phyloP scores from a whole-genome alignment of 805 yeast genomes.

The Candida rishiriensis region DNA sequence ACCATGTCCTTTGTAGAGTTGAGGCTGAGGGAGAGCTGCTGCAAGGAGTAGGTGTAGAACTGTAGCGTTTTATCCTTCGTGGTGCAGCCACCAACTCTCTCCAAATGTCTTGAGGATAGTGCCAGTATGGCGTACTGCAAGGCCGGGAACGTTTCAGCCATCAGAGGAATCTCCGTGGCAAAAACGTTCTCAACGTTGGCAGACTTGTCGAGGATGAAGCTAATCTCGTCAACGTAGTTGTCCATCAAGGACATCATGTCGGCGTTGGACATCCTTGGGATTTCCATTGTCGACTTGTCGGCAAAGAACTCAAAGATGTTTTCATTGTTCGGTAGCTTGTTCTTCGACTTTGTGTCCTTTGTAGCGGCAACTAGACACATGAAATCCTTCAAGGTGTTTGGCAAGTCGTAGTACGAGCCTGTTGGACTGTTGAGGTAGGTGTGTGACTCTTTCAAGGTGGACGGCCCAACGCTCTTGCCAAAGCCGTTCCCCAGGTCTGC shows the following conservation, averaged over 20 bases:
- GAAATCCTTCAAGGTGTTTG: constrained; percentile 34
- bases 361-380: constrained; percentile 35
- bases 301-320: constrained; percentile 24
- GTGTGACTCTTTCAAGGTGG: constrained; percentile 7
- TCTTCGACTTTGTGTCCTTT: constrained; percentile 13
- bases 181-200: constrained; percentile 28
- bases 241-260: constrained; percentile 30
- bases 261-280: constrained; percentile 25
- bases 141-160: constrained; percentile 34
- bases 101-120: constrained; percentile 26
- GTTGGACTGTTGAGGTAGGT: constrained; percentile 8
- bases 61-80: constrained; percentile 26
- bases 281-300: constrained; percentile 20
- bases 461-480: constrained; percentile 1
- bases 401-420: constrained; percentile 30
- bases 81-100: constrained; percentile 14
- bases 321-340: constrained; percentile 21
- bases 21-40: constrained; percentile 32
- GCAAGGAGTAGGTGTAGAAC: constrained; percentile 26
- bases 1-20: constrained; percentile 28
- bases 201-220: constrained; percentile 23
- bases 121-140: constrained; percentile 26
- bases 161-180: constrained; percentile 29
- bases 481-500: constrained; percentile 8
- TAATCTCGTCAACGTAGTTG: constrained; percentile 34